Conservation (phyloP, 805 yeast species). For the Yamadazyma ubonensis region DNA sequence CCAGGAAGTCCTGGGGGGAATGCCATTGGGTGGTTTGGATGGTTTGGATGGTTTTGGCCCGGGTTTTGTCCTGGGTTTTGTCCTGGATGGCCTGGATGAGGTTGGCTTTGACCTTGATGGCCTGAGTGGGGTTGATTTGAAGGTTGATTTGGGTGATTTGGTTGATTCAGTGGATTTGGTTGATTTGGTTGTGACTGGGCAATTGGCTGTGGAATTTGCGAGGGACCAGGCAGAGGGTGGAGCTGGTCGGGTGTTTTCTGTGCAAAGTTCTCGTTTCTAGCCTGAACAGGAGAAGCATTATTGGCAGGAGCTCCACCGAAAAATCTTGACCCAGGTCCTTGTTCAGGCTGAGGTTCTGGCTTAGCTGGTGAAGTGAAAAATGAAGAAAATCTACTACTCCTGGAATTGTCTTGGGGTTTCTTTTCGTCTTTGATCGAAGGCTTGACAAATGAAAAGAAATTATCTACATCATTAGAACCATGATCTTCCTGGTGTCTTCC, state of each 20-base stretch:
- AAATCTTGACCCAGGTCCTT: conserved; percentile 15
- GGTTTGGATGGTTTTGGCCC: conserved; percentile 6
- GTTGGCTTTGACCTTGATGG: no score
- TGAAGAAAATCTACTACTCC: conserved; percentile 39
- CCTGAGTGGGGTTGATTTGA: no score
- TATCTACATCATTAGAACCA: conserved; percentile 40
- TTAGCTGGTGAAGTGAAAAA: conserved; percentile 21
- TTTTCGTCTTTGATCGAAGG: conserved; percentile 20
- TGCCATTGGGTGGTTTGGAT: conserved; percentile 9
- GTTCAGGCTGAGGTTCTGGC: neutral
- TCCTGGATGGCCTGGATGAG: no score
- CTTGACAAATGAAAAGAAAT: conserved; percentile 41
- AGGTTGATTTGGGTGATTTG: conserved; percentile 14
- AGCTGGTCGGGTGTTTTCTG: no score
- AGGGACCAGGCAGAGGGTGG: no score
- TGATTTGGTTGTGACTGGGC: no score
- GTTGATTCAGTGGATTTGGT: neutral
- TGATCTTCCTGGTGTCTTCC: conserved; percentile 10
- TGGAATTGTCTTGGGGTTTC: conserved; percentile 18
- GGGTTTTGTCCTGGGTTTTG: conserved; percentile 15
- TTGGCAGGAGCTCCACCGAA: no score
- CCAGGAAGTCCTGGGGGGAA: conserved; percentile 3
- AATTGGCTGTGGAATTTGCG: no score
- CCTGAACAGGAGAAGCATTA: no score
- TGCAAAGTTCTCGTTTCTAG: no score